Evolutionary conservation across 345 rosid genomes (phyloP).

Genomic region (Linum lewisii): DNA sequence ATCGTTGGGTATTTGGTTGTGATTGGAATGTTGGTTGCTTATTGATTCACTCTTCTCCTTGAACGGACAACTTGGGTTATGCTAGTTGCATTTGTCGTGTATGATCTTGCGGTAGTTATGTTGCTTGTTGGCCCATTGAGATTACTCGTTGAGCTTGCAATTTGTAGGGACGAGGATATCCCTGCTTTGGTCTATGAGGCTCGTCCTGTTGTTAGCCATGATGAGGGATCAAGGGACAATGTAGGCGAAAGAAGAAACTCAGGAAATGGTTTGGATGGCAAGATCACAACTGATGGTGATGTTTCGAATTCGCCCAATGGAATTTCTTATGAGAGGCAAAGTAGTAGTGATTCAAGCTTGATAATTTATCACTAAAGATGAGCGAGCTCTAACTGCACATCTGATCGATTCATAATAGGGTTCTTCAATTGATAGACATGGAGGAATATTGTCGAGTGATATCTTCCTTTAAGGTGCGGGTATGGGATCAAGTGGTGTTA

Average conservation of each 20-base stretch:
- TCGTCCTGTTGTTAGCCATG: slow-evolving; percentile 49
- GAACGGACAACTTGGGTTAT: slow-evolving; percentile 94
- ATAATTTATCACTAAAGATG: slow-evolving; percentile 35
- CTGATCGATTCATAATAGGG: slow-evolving; percentile 44
- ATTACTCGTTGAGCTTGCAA: slow-evolving; percentile 87
- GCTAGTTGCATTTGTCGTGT: slow-evolving; percentile 71
- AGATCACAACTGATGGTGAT: slow-evolving; percentile 11
- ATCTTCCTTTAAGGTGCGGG: slow-evolving; percentile 68
- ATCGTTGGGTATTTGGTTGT: slow-evolving; percentile 69
- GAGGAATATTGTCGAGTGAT: slow-evolving; percentile 28
- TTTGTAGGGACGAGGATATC: slow-evolving; percentile 91
- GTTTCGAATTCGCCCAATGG: too few species aligned
- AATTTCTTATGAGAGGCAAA: slow-evolving; percentile 7
- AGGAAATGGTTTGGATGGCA: slow-evolving; percentile 13
- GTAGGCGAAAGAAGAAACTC: slow-evolving; percentile 32
- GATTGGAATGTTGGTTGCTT: slow-evolving; percentile 84
- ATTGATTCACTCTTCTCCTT: slow-evolving; percentile 79
- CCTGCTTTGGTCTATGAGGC: slow-evolving; percentile 93
- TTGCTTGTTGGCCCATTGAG: slow-evolving; percentile 87
- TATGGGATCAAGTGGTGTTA: slow-evolving; percentile 80
- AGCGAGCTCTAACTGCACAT: slow-evolving; percentile 41
- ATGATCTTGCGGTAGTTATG: slow-evolving; percentile 88
- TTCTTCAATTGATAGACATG: slow-evolving; percentile 11
- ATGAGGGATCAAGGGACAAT: slow-evolving; percentile 21
- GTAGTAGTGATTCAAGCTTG: slow-evolving; percentile 16